Base-by-base conservation (phyloP, 2,329 filamentous ascomycete species). In the Botrytis tulipae region DNA sequence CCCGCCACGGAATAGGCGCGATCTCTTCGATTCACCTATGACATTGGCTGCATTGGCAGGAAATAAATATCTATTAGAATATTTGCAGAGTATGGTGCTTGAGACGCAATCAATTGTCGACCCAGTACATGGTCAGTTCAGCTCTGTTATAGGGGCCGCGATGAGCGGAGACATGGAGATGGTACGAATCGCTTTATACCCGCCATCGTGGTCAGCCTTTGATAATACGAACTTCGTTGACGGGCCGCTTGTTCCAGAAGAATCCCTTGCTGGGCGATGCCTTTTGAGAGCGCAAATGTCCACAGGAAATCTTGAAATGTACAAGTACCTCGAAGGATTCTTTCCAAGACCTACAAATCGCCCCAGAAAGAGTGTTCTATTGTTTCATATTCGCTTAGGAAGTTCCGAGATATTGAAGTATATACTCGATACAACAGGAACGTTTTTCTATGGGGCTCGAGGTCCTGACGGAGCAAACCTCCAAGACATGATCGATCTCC, bases 101-200 rank as follows among this genome's bases (percentile, higher is more conserved):
- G 44, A 66, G 20, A 7, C 18, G 67, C n/a, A n/a, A n/a, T n/a
- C n/a, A n/a, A n/a, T n/a, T n/a, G n/a, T n/a, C n/a, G n/a, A n/a
- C n/a, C n/a, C n/a, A n/a, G n/a, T n/a, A n/a, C n/a, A n/a, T n/a
- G n/a, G n/a, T n/a, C n/a, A n/a, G n/a, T n/a, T n/a, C n/a, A n/a
- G 65, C 61, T 32, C 37, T 8, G 3, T 66, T 10, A 8, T 14
- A 35, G 3, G 3, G 29, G 74, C 74, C 6, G 65, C 48, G 6
- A 73, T 62, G 7, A 20, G n/a, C 25, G 72, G 66, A 71, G 74
- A 76, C 67, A 71, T 73, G 37, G 48, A 63, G 2, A 72, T 75
- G 14, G 20, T 75, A 42, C 51, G 51, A 18, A 48, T 73, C 37
- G 71, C 75, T 4, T 25, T 73, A n/a, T 76, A 73, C 44, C 71